phyloP scores from a whole-genome alignment of 2,329 filamentous ascomycete species.

The Exophiala dermatitidis region DNA sequence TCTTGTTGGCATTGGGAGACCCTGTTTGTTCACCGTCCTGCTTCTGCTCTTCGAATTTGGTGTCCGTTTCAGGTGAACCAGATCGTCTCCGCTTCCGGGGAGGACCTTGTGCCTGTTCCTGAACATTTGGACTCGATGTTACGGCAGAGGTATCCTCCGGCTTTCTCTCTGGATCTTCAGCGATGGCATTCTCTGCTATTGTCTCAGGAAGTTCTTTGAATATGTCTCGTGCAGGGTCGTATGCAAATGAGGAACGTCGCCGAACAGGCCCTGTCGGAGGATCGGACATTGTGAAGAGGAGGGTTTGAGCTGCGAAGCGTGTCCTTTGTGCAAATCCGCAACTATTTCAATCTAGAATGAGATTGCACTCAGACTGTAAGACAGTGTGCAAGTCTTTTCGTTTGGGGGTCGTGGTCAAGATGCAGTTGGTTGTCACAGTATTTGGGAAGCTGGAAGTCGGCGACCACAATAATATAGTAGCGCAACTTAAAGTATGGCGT shows the following conservation, averaged over 20 bases:
- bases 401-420: too few relatives aligned
- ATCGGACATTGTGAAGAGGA: slow-evolving; percentile 11
- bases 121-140: slow-evolving; percentile 12
- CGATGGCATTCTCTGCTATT: slow-evolving; percentile 23
- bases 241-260: slow-evolving; percentile 27
- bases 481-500: too few relatives aligned
- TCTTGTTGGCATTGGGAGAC: slow-evolving; percentile 9
- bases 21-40: background rate
- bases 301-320: too few relatives aligned
- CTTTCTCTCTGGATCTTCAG: slow-evolving; percentile 21
- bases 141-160: background rate
- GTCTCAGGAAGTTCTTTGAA: slow-evolving; percentile 29
- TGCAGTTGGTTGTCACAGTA: too few relatives aligned
- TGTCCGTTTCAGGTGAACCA: slow-evolving; percentile 7
- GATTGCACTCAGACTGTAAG: too few relatives aligned
- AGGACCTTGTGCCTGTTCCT: slow-evolving; percentile 2
- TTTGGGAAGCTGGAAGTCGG: too few relatives aligned
- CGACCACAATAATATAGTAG: too few relatives aligned
- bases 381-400: too few relatives aligned
- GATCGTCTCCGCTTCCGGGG: slow-evolving; percentile 20
- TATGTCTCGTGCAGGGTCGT: slow-evolving; percentile 33
- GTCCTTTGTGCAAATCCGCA: too few relatives aligned
- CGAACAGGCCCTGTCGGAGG: slow-evolving; percentile 8
- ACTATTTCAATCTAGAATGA: too few relatives aligned
- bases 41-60: background rate